A percentile compares a stretch with the other conserved stretches of the same genome.
Evolutionary conservation across 345 rosid genomes (phyloP).

Genomic region (Camelina neglecta): DNA sequence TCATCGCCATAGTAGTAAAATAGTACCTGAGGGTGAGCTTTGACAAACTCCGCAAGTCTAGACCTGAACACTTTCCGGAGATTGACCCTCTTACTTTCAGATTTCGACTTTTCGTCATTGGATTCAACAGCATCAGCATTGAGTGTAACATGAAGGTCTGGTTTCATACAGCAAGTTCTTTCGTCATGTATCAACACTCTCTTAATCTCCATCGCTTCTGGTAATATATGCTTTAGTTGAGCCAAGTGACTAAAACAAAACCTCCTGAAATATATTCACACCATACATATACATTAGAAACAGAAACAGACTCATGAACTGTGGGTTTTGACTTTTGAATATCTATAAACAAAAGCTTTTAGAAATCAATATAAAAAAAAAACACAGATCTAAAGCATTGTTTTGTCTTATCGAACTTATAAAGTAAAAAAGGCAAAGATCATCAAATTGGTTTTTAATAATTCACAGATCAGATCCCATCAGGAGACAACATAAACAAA

Average conservation of each 20-base stretch:
- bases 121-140: constrained; percentile 54
- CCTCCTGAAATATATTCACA: constrained; percentile 59
- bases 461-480: not conserved
- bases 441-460: not conserved
- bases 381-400: not conserved
- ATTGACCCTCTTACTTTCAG: constrained; percentile 50
- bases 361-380: not conserved
- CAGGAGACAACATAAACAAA: not conserved
- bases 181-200: constrained; percentile 65
- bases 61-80: constrained; percentile 66
- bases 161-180: constrained; percentile 73
- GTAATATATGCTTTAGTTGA: constrained; percentile 74
- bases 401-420: constrained; percentile 23
- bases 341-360: not conserved
- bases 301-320: not conserved
- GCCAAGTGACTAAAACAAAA: constrained; percentile 71
- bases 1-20: not conserved
- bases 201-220: constrained; percentile 79
- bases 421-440: constrained; percentile 18
- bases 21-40: constrained; percentile 73
- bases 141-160: constrained; percentile 71
- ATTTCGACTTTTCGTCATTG: constrained; percentile 45
- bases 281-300: not conserved
- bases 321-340: not conserved
- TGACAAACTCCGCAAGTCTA: constrained; percentile 60